Evolutionary conservation across 2,329 filamentous ascomycete species (phyloP).

Genomic region (Epichloe gansuensis): DNA sequence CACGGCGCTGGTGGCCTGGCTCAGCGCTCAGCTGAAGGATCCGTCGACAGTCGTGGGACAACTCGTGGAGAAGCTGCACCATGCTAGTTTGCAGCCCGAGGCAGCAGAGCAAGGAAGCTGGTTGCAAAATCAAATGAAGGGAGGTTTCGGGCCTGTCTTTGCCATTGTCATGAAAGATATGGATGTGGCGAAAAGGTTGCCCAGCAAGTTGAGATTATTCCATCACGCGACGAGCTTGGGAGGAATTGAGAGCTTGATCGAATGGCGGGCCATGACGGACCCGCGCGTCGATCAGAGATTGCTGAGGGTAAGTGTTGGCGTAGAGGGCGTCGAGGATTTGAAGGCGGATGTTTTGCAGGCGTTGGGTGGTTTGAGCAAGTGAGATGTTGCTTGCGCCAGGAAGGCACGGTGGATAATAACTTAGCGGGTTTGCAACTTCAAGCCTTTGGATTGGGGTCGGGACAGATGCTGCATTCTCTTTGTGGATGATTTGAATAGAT

Average conservation of each 20-base stretch:
- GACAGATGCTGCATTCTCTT: too few species aligned
- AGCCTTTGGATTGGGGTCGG: too few species aligned
- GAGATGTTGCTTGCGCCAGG: background rate
- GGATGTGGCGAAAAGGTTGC: slow-evolving; percentile 53
- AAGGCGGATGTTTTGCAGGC: slow-evolving; percentile 59
- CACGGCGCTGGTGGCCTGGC: slow-evolving; percentile 57
- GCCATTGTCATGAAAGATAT: slow-evolving; percentile 53
- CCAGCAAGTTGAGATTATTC: slow-evolving; percentile 70
- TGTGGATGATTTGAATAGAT: too few species aligned
- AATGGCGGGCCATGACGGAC: slow-evolving; percentile 92
- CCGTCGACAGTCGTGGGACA: slow-evolving; percentile 31
- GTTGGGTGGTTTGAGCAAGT: slow-evolving; percentile 41
- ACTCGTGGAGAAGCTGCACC: slow-evolving; percentile 51
- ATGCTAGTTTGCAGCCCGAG: slow-evolving; percentile 68
- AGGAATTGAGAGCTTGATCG: slow-evolving; percentile 88
- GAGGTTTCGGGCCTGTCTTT: slow-evolving; percentile 84
- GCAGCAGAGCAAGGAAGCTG: slow-evolving; percentile 49
- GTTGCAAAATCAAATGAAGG: slow-evolving; percentile 80
- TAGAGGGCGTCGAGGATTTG: slow-evolving; percentile 80
- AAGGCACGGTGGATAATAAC: too few species aligned
- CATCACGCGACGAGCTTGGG: slow-evolving; percentile 92
- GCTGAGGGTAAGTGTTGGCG: slow-evolving; percentile 71
- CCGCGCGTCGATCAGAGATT: slow-evolving; percentile 55
- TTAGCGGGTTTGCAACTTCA: too few species aligned
- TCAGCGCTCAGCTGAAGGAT: slow-evolving; percentile 38